Evolutionary conservation across 371 early-diverging fungal species (phyloP).

Genomic region (Dinochytrium kinnereticum): DNA sequence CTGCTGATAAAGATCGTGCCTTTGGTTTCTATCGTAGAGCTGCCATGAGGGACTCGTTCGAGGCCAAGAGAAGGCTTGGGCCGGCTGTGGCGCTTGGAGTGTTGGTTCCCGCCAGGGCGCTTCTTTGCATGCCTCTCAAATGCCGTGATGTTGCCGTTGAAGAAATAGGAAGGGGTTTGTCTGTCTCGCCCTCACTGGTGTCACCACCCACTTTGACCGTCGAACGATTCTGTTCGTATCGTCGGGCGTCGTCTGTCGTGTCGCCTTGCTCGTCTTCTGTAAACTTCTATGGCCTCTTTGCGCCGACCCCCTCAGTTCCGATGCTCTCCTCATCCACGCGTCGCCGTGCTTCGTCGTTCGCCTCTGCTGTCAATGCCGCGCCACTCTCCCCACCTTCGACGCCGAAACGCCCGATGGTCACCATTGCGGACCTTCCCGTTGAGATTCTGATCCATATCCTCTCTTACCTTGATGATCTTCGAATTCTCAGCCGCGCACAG

Average conservation of each 20-base stretch:
- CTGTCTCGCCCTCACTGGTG: too few relatives aligned
- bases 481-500: constrained; percentile 28
- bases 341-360: neutral
- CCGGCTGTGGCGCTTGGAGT: constrained; percentile 32
- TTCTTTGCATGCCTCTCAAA: constrained; percentile 23
- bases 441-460: constrained; percentile 48
- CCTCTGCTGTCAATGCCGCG: neutral
- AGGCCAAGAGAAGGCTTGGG: constrained; percentile 39
- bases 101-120: constrained; percentile 35
- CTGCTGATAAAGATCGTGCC: constrained; percentile 65
- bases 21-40: constrained; percentile 72
- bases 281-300: too few relatives aligned
- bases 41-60: constrained; percentile 45
- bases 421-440: constrained; percentile 40
- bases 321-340: neutral
- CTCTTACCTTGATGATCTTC: constrained; percentile 31
- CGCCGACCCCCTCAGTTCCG: neutral
- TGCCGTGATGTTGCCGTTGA: too few relatives aligned
- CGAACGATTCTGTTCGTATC: too few relatives aligned
- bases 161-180: too few relatives aligned
- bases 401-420: neutral
- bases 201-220: neutral
- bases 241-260: too few relatives aligned
- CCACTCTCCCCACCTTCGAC: neutral
- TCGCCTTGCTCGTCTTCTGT: too few relatives aligned